Evolutionary conservation across 306 rosid species (phyloP), one percentile per base, ranked within the genome.

Genomic region (Cajanus cajan): DNA sequence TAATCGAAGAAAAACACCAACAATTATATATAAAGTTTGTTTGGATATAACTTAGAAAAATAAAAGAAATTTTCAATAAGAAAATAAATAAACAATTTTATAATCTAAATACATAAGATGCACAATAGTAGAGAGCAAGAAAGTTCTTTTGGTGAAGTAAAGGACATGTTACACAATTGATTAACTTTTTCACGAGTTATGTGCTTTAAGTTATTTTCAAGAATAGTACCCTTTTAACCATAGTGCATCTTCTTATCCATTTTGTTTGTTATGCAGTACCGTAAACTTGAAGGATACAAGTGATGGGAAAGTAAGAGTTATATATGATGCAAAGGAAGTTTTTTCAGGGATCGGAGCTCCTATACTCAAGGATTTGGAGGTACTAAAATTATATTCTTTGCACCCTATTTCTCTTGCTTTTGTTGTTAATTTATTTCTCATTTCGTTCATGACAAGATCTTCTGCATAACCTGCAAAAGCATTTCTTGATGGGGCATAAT

Each of bases 271-370:
- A 64, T 82, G 87, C 89, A 96, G 99, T 66, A 89, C 51, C 65
- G 78, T 96, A 39, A 90, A 84, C 9, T 1, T 89, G 79, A 92
- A 86, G 89, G 89, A 93, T 68, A 80, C 41, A 14, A 25, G 54
- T 0, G 88, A 80, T 65, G 90, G 92, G 18, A 54, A 86, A 74
- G 87, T 80, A 4, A 78, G 76, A 65, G 88, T 87, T 8, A 81
- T 93, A 80, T 91, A 91, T 86, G 91, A 85, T 73, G 96, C 99
- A 76, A 88, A 85, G 64, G 89, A 96, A 80, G 84, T 71, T 69
- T 74, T 90, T 36, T 86, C 89, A 62, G 82, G 87, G 47, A 86
- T 96, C 24, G 84, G 82, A 85, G 16, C 92, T 76, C 94, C 94
- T 0, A 78, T 71, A 28, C 86, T 89, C 33, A 83, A 83, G 61